These are phyloP conservation scores for Diaporthe sp. DNA, from an alignment of 2,329 filamentous ascomycete species.

Conservation along the genomic window DNA sequence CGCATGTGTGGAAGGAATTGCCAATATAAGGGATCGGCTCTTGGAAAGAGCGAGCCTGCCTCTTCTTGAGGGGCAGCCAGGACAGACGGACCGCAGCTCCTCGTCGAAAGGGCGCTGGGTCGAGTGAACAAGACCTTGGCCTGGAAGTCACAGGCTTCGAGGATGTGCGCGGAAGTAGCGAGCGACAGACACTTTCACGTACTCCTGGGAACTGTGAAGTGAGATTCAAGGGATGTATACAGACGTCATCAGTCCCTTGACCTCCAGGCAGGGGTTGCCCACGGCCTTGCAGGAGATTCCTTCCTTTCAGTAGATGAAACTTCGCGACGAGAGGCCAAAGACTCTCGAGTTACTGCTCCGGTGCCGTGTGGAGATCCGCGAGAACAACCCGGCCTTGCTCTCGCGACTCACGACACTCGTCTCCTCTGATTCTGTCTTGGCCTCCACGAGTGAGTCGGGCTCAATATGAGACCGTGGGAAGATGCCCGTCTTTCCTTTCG, in stretches of 20 bases:
- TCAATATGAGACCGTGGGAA: conserved; percentile 66
- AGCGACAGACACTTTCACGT: background rate
- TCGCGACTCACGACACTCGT: conserved; percentile 51
- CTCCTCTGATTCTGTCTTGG: conserved; percentile 46
- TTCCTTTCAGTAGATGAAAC: conserved; percentile 1
- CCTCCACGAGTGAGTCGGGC: conserved; percentile 57
- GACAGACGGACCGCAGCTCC: background rate
- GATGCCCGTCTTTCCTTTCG: conserved; percentile 65
- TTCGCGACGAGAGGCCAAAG: conserved; percentile 41
- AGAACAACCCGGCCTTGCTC: conserved; percentile 50
- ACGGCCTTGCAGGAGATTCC: background rate
- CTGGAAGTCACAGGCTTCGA: too few relatives aligned
- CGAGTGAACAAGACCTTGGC: background rate
- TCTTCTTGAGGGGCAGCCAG: background rate
- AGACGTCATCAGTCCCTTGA: background rate
- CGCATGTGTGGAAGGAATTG: background rate
- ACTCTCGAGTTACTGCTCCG: conserved; percentile 42
- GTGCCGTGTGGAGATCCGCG: conserved; percentile 50
- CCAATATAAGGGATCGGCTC: background rate
- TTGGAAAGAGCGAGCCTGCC: background rate
- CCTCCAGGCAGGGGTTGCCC: background rate
- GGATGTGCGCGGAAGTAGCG: background rate
- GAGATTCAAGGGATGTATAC: background rate
- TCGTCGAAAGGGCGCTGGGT: background rate
- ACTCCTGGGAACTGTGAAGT: background rate